Evolutionary conservation across 352 stramenopile genomes (phyloP), one percentile per base, ranked within the genome.

Genomic region (Pythium pyrilobum): DNA sequence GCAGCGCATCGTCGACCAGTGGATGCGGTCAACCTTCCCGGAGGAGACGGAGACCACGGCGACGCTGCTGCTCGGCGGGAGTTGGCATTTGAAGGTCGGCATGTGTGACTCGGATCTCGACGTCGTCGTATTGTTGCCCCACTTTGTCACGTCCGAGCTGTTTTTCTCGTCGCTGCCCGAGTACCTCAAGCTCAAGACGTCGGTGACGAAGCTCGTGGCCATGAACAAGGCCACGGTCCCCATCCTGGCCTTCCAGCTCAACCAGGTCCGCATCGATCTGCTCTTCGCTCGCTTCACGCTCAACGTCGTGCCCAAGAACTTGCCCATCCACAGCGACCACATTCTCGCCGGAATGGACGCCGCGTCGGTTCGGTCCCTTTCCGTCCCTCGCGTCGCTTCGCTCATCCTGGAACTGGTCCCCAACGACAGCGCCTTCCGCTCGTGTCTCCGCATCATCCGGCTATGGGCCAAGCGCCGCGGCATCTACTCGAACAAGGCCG

Each of bases 401-500:
- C 58, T 95, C 32, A 81, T 95, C 25, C 56, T 92, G 8, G 80
- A 92, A 52, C 74, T 95, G 13, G 84, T 92, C 34, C 81, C 84
- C 1, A 89, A 92, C 46, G 78, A 74, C 21, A 74, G 64, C 27
- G 63, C 71, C 4, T 95, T 93, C 55, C 69, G 82, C 1, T 75
- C 78, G 8, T 86, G 69, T 45, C 60, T 95, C 20, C 81, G 82
- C 12, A 75, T 90, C 50, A 66, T 95, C 28, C 85, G 85, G 0
- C 62, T 85, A 0, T 95, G 85, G 85, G 85, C 85, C 5, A 71
- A 69, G 58, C 74, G 74, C 18, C 78, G 85, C 13, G 85, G 85
- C 5, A 34, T 95, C 12, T 92, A 93, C 64, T 93, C 85, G 51
- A 91, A 89, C 71, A 92, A 91, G 52, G 69, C 77, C 2, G 85